Base-by-base conservation (phyloP, 371 early-diverging fungal species). In the Mortierella sp. region DNA sequence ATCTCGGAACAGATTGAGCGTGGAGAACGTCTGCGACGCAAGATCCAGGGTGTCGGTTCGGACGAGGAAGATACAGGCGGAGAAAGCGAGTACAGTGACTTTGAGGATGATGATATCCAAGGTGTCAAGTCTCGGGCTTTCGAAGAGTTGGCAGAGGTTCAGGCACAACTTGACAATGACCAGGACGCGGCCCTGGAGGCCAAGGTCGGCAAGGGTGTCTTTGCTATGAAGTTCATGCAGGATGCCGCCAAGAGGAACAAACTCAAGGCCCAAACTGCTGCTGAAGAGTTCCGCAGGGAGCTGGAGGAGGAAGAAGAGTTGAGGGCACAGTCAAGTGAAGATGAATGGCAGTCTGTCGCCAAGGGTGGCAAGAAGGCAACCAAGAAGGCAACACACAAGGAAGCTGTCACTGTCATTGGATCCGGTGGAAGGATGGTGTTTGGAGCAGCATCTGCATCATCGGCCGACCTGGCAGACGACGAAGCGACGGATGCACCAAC, bases 211-310 rank as follows among this genome's bases (percentile, higher is more conserved):
- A 95, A 92, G 82, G 96, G 96, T 22, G 63, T 98, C 31, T 90
- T 95, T 66, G 90, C 85, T 9, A 97, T 98, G 98, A 97, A 97
- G 80, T 98, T 98, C 70, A 98, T 98, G 98, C 93, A 94, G 79
- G 87, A 86, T 54, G 94, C 89, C 57, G 85, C 86, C 47, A 81
- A 89, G 59, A 72, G 83, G 45, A 79, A 87, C 49, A 65, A 79
- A 34, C 73, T 83, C n/a, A 71, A 80, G 22, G 83, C 87, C 13
- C 68, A 74, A 60, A 53, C 57, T 21, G 69, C 70, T 13, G 67
- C 81, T 7, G 78, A 74, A 24, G 79, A 80, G 55, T 80, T 83
- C 76, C 76, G 76, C 24, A 80, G 83, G 48, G 80, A 79, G 54
- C 83, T 87, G 69, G 66, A 84, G 48, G 84, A 83, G 21, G 82